Evolutionary conservation across 1,284 basidiomycete species (phyloP).

Genomic region (Leccinum fallax): DNA sequence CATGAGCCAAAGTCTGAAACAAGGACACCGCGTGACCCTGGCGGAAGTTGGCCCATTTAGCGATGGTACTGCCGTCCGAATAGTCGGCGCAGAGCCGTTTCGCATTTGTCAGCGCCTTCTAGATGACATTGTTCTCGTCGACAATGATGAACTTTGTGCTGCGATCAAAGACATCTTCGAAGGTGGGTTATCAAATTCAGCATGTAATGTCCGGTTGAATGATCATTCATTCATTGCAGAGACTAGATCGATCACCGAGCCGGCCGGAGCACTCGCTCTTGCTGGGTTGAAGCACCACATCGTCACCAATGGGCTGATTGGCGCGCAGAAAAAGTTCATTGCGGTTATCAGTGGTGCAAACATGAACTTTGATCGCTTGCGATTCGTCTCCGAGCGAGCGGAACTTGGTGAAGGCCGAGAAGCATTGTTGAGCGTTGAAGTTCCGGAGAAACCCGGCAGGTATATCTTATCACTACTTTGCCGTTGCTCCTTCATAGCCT

Average conservation of each 20-base stretch:
- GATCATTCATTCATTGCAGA: conserved; percentile 50
- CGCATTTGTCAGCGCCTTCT: conserved; percentile 85
- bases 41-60: conserved; percentile 95
- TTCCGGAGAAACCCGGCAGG: conserved; percentile 93
- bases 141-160: conserved; percentile 97
- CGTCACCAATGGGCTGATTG: conserved; percentile 76
- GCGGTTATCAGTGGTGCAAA: conserved; percentile 95
- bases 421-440: conserved; percentile 89
- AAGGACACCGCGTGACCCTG: conserved; percentile 81
- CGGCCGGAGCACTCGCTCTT: conserved; percentile 92
- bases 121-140: conserved; percentile 85
- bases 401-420: conserved; percentile 96
- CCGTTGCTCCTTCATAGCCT: conserved; percentile 10
- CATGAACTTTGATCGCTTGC: conserved; percentile 97
- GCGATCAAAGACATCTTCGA: conserved; percentile 99
- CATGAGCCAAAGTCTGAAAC: conserved; percentile 79
- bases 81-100: conserved; percentile 95
- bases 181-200: conserved; percentile 52
- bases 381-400: conserved; percentile 97
- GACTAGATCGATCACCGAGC: conserved; percentile 93
- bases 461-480: conserved; percentile 35
- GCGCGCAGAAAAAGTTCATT: conserved; percentile 86
- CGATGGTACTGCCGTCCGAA: conserved; percentile 98
- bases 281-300: conserved; percentile 95
- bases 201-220: conserved; percentile 4